A percentile compares a stretch with the other conserved stretches of the same genome.
Evolutionary conservation across 192 early-diverging fungal genomes (phyloP).

Genomic region (Backusella liffmaniae): DNA sequence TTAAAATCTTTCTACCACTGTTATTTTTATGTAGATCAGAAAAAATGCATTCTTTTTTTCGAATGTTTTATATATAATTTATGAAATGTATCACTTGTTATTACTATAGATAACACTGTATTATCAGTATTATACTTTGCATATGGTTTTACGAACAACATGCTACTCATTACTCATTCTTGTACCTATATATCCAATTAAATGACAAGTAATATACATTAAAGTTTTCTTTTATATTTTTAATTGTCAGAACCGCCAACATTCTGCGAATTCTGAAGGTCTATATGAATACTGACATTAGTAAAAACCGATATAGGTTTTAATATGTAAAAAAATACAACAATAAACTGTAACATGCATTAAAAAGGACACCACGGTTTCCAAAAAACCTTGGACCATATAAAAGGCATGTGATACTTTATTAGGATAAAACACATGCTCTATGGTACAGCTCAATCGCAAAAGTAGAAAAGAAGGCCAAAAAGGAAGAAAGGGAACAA

Average conservation of each 20-base stretch:
- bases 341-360: not conserved
- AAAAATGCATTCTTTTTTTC: not conserved
- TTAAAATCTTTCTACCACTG: not conserved
- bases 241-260: not conserved
- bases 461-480: slow-evolving; percentile 4
- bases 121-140: not conserved
- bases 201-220: not conserved
- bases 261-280: not conserved
- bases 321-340: not conserved
- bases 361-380: not conserved
- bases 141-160: not conserved
- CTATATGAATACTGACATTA: not conserved
- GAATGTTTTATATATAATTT: not conserved
- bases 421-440: not conserved
- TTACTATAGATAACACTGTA: not conserved
- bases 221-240: not conserved
- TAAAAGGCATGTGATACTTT: not conserved
- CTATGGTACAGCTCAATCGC: not conserved
- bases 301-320: not conserved
- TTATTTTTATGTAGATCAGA: not conserved
- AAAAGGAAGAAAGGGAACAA: slow-evolving; percentile 7
- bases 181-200: not conserved
- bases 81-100: not conserved
- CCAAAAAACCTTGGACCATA: not conserved
- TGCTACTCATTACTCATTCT: not conserved